phyloP scores from a whole-genome alignment of 345 rosid species.

The Tarenaya hassleriana region DNA sequence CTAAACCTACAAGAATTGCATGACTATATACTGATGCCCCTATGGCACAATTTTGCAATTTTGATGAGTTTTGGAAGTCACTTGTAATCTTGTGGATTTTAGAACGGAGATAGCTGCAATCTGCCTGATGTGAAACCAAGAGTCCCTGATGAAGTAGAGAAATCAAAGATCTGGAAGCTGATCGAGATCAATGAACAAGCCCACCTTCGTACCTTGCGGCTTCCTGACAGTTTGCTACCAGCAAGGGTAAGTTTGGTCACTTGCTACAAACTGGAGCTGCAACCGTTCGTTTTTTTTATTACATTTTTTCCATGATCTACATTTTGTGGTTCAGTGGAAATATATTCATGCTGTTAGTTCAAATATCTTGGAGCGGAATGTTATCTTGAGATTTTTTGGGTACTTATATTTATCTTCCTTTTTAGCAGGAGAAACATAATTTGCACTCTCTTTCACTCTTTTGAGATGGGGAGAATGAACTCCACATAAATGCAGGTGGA shows the following conservation, averaged over 20 bases:
- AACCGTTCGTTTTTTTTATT: neutral
- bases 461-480: no score
- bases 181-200: constrained; percentile 50
- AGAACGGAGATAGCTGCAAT: constrained; percentile 50
- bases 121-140: constrained; percentile 52
- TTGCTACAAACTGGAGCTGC: neutral
- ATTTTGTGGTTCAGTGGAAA: neutral
- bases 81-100: constrained; percentile 20
- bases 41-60: constrained; percentile 9
- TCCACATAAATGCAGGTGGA: no score
- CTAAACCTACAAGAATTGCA: neutral
- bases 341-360: neutral
- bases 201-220: constrained; percentile 51
- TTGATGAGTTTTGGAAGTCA: constrained; percentile 10
- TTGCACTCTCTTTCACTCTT: constrained; percentile 1
- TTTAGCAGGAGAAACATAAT: neutral
- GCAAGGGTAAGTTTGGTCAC: constrained; percentile 36
- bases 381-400: neutral
- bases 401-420: neutral
- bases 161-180: constrained; percentile 63
- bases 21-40: constrained; percentile 4
- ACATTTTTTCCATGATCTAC: neutral
- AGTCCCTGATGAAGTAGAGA: constrained; percentile 48
- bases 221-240: constrained; percentile 48
- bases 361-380: neutral